These are phyloP conservation scores for Aschersonia sp. DNA, from an alignment of 2,329 filamentous ascomycete genomes.

Conservation along the genomic window DNA sequence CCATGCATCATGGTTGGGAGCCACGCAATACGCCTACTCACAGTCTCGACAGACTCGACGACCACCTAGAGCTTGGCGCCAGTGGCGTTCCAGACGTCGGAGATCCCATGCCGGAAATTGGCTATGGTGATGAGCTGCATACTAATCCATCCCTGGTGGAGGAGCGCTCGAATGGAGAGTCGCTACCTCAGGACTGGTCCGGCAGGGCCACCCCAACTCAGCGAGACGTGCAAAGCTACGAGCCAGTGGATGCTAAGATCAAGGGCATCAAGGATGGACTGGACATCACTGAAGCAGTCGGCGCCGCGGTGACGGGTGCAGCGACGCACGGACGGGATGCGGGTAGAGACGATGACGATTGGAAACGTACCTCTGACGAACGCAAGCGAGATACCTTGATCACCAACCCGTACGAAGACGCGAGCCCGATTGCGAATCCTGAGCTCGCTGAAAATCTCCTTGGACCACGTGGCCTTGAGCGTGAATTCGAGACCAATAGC, in stretches of 20 bases:
- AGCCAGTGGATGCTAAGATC: slow-evolving; percentile 15
- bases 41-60: slow-evolving; percentile 42
- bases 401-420: slow-evolving; percentile 53
- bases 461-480: slow-evolving; percentile 20
- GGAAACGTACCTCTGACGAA: slow-evolving; percentile 46
- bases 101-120: slow-evolving; percentile 65
- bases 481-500: slow-evolving; percentile 38
- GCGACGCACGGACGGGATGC: slow-evolving; percentile 34
- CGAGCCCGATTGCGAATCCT: slow-evolving; percentile 45
- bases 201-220: slow-evolving; percentile 38
- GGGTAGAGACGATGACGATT: slow-evolving; percentile 48
- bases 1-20: slow-evolving; percentile 35
- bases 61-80: slow-evolving; percentile 44
- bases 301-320: slow-evolving; percentile 37
- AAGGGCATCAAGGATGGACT: slow-evolving; percentile 15
- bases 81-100: slow-evolving; percentile 55
- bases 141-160: slow-evolving; percentile 79
- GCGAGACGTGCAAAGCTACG: slow-evolving; percentile 12
- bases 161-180: slow-evolving; percentile 48
- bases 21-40: slow-evolving; percentile 42
- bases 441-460: slow-evolving; percentile 36
- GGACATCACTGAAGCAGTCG: slow-evolving; percentile 35
- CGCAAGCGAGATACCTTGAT: slow-evolving; percentile 51
- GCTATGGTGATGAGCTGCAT: slow-evolving; percentile 56
- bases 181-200: slow-evolving; percentile 32